Percentiles rank a stretch among this genome's conserved stretches.
Evolutionary conservation across 768 basidiomycete genomes (phyloP).

Genomic region (Leccinellum albellum): DNA sequence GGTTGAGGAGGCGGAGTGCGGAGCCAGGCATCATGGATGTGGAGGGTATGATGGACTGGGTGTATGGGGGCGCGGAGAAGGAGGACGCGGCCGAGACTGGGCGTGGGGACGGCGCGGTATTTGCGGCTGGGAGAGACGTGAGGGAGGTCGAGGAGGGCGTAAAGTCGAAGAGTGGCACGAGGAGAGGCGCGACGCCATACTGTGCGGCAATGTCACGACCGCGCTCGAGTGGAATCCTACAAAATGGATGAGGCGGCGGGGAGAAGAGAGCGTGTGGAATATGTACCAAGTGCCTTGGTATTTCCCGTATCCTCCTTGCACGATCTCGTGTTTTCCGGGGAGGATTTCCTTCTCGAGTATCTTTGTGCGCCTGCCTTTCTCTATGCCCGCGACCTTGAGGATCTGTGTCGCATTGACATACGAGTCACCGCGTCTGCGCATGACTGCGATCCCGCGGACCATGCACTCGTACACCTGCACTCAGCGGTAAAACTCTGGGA

Average conservation of each 20-base stretch:
- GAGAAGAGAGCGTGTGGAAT: conserved; percentile 4
- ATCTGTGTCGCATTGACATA: conserved; percentile 99
- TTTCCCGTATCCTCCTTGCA: conserved; percentile 98
- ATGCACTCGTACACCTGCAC: conserved; percentile 92
- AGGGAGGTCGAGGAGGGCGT: conserved; percentile 73
- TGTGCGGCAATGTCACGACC: conserved; percentile 90
- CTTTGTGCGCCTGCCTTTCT: conserved; percentile 95
- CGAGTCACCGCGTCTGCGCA: conserved; percentile 92
- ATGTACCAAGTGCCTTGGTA: conserved; percentile 97
- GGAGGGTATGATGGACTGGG: conserved; percentile 62
- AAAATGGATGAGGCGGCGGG: conserved; percentile 7
- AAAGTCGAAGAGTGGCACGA: conserved; percentile 91
- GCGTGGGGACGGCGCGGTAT: conserved; percentile 49
- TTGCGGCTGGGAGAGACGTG: conserved; percentile 56
- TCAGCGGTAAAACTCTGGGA: not conserved
- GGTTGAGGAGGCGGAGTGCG: conserved; percentile 76
- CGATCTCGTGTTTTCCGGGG: conserved; percentile 93
- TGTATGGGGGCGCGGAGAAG: conserved; percentile 52
- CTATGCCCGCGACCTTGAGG: conserved; percentile 96
- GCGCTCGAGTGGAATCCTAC: conserved; percentile 92
- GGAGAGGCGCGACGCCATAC: conserved; percentile 85
- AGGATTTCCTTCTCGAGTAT: conserved; percentile 96
- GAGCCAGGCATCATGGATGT: conserved; percentile 86
- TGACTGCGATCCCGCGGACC: conserved; percentile 97
- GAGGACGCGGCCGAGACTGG: conserved; percentile 68